Evolutionary conservation across 371 early-diverging fungal genomes (phyloP), one percentile per base, ranked within the genome.

Genomic region (Parasitella parasitica): DNA sequence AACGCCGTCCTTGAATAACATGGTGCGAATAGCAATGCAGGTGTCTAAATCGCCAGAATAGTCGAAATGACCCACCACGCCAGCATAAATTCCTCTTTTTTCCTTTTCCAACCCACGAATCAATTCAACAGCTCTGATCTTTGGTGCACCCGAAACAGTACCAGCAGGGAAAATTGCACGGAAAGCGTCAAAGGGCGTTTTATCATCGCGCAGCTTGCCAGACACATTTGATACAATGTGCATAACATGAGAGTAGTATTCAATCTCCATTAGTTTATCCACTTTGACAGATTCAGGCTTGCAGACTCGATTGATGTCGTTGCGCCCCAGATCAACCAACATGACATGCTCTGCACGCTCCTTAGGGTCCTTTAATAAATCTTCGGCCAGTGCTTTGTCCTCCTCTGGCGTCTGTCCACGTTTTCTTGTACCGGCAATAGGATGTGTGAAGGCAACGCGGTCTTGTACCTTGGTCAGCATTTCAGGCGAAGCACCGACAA

Each of bases 401-500:
- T 93, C 94, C 56, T 88, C 88, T 15, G 77, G 69, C 5, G 89
- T 91, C 63, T 83, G 83, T 5, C 98, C 98, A 46, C 98, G 91
- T 66, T 86, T 89, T 49, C 96, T 83, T 7, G 98, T 98, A 15
- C 98, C 98, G 0, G 98, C 98, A 76, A 98, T 98, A 28, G 98
- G 98, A 71, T 97, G 97, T 35, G 92, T 93, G 69, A 81, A 89
- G 0, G 94, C 95, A 1, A 83, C 80, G 22, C 87, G 80, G 58
- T 92, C 85, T 46, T 96, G 91, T 7, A 98, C 97, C 69, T 93
- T 94, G 61, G 94, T 93, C 55, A 98, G 81, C 93, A 97, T 93
- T 74, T 98, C 98, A 20, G 98, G 98, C 12, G 97, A 96, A 1
- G 98, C 98, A 18, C 98, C 98, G 6, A 97, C 97, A n/a, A 96